These are phyloP conservation scores for Pseudopyricularia cyperi DNA, from an alignment of 2,329 filamentous ascomycete species.

Conservation along the genomic window DNA sequence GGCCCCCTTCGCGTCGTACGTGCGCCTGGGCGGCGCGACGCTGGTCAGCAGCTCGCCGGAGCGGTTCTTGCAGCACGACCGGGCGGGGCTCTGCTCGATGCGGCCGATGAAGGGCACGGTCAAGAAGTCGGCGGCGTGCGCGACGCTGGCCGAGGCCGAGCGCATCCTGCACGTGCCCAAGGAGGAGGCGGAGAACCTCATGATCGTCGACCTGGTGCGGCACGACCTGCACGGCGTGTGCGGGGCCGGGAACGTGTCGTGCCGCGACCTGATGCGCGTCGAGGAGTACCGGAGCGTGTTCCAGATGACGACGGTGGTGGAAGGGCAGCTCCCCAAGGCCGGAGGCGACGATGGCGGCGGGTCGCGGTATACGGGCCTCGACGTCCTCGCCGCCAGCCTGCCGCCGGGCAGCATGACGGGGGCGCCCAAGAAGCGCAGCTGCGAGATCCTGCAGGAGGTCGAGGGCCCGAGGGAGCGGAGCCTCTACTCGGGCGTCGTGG, in stretches of 20 bases:
- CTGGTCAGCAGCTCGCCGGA: conserved; percentile 79
- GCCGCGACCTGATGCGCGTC: conserved; percentile 69
- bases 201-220: conserved; percentile 95
- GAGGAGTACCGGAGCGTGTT: conserved; percentile 88
- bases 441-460: conserved; percentile 62
- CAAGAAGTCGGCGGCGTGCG: conserved; percentile 52
- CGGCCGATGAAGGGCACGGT: conserved; percentile 95
- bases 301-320: conserved; percentile 80
- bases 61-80: conserved; percentile 57
- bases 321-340: conserved; percentile 43
- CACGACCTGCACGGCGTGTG: conserved; percentile 85
- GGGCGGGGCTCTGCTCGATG: conserved; percentile 54
- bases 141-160: conserved; percentile 61
- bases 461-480: conserved; percentile 54
- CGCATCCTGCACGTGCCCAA: conserved; percentile 67
- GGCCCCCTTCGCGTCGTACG: conserved; percentile 73
- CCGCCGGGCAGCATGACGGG: conserved; percentile 96
- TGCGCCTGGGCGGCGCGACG: conserved; percentile 56
- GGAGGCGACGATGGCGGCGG: not conserved
- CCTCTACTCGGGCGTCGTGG: conserved; percentile 78
- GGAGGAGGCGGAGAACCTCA: conserved; percentile 89
- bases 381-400: conserved; percentile 64
- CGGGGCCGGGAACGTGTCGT: conserved; percentile 57
- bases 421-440: conserved; percentile 85
- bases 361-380: conserved; percentile 44